These are phyloP conservation scores for Antitrichia curtipendula DNA, from an alignment of 225 moss, liverwort and hornwort species.

Conservation along the genomic window DNA sequence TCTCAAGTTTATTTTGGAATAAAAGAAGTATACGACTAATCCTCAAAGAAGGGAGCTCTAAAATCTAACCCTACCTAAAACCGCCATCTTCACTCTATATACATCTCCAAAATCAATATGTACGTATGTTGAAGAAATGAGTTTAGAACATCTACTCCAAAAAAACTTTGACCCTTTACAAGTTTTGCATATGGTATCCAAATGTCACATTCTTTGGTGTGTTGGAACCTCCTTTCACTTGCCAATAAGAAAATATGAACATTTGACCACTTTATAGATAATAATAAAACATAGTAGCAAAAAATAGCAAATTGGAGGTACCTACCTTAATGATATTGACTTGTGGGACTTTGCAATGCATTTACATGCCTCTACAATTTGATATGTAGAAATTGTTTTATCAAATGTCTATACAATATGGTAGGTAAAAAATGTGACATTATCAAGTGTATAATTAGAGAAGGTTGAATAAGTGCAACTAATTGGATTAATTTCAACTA, in stretches of 20 bases:
- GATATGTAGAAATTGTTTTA: background rate
- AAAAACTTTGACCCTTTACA: background rate
- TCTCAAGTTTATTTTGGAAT: no score
- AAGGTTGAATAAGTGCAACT: background rate
- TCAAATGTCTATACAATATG: background rate
- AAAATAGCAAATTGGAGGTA: no score
- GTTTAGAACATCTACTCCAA: background rate
- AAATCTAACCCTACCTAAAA: no score
- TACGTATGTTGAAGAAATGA: no score
- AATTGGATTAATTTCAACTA: background rate
- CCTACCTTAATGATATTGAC: background rate
- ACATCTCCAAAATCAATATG: background rate
- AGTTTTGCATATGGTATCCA: background rate
- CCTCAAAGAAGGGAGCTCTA: no score
- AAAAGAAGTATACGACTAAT: no score
- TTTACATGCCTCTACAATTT: background rate
- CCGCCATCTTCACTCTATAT: no score
- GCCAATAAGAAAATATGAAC: background rate
- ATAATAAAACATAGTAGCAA: no score
- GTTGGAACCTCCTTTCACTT: background rate
- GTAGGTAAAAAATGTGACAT: background rate
- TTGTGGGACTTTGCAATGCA: background rate
- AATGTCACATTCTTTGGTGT: fast-evolving
- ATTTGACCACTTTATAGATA: no score
- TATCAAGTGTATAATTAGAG: background rate